Evolutionary conservation across 2,329 filamentous ascomycete species (phyloP), one percentile per base, ranked within the genome.

Genomic region (Cladosporium sphaerospermum): DNA sequence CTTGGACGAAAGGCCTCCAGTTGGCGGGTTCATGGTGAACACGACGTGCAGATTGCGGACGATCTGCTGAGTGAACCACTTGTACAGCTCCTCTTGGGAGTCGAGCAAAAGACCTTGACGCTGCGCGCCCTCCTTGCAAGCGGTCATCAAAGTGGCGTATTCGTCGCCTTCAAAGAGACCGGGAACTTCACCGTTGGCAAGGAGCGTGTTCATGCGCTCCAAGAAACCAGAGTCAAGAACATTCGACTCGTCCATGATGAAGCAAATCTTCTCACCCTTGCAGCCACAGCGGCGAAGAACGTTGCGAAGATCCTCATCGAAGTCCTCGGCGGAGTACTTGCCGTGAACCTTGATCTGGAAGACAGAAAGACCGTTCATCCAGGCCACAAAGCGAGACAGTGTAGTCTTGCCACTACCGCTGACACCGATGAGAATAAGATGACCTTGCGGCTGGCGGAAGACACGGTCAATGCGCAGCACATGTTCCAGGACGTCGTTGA

Each of bases 261-360:
- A 99, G 74, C 95, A 99, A 45, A 99, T 95, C 78, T 97, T 97
- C 70, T 99, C 93, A 34, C 93, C 93, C 76, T 96, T 96, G 76
- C 92, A 97, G 58, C 93, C 93, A 62, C 89, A 95, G 54, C 93
- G 83, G 43, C 93, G 86, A 39, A 99, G 82, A 8, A 99, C 93
- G 67, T 91, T 92, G 59, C 95, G 83, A 34, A 99, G 77, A 70
- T 99, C 93, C 54, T 99, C 95, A 67, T 99, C 93, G 67, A 99
- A 99, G 73, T 99, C 93, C 68, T 97, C 93, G 1, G 88, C 88
- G 13, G 93, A 96, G 73, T 99, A 99, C 68, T 92, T 96, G 59
- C 93, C 93, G 65, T 99, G 93, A 0, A 99, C 93, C 78, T 99
- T 99, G 79, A 99, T 99, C 74, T 99, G 93, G 79, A 96, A 99